Base-by-base conservation (phyloP, 1,284 basidiomycete species). In the Irpex sp. region DNA sequence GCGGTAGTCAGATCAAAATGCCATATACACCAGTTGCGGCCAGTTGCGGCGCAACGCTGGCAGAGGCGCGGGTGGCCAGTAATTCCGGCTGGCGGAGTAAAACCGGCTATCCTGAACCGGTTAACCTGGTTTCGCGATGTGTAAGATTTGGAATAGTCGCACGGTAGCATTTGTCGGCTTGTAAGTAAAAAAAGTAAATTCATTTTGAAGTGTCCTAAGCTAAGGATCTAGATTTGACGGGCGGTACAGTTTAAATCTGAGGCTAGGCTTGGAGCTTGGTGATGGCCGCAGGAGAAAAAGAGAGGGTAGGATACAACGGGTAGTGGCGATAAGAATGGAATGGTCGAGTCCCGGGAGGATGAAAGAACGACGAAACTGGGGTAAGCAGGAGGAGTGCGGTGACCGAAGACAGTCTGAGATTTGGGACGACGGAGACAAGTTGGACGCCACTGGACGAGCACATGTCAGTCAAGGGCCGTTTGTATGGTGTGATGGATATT, bases 391-490 rank as follows among this genome's bases (percentile, higher is more conserved):
- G 55, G 54, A 62, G 40, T 44, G 40, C 40, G 40, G 9, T 44
- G 40, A 44, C 51, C 17, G 26, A 11, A 57, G 21, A 26, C 21
- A 34, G 60, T 40, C 44, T 54, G 60, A 62, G 60, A 26, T 26
- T 26, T 26, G 21, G 49, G 37, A 62, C 54, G 37, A 55, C 54
- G 26, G n/a, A 55, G 61, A 49, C 26, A 58, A 52, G 61, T 51
- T 52, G 57, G 38, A 62, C 62, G 62, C 62, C 62, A 63, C 62
- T 54, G 58, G 31, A 37, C 31, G 58, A 63, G 62, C 62, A 63
- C 62, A 63, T 63, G 62, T 58, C 62, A 51, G 62, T 49, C 37
- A 40, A 58, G 40, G 54, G 54, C 19, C 26, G 54, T 55, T 21
- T 55, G 54, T 55, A 34, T 52, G 49, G 49, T 52, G 49, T 52